Evolutionary conservation across 257 asterid genomes (phyloP).

Genomic region (Gentiana macrophylla): DNA sequence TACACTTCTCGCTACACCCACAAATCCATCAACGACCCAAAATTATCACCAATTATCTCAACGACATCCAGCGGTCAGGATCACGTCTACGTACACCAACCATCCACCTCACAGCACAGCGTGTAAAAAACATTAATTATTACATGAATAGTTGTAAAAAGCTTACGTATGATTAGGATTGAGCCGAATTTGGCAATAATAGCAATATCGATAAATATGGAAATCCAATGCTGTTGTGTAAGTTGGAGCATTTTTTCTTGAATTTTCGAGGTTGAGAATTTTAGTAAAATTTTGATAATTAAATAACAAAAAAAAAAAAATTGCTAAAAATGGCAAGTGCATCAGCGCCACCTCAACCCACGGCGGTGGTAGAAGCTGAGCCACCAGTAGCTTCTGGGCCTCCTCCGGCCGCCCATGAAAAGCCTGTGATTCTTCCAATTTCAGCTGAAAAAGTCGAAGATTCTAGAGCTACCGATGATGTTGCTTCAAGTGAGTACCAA

Average conservation of each 20-base stretch:
- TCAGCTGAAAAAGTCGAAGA: slow-evolving; percentile 15
- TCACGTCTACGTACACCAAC: too few relatives aligned
- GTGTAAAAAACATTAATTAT: too few relatives aligned
- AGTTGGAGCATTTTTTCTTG: slow-evolving; percentile 1
- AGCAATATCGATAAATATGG: too few relatives aligned
- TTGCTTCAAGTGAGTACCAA: slow-evolving; percentile 7
- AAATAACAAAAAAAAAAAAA: background rate
- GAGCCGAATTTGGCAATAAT: too few relatives aligned
- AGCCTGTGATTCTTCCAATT: slow-evolving; percentile 28
- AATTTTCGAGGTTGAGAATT: background rate
- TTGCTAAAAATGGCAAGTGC: slow-evolving; percentile 17
- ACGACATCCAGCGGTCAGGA: too few relatives aligned
- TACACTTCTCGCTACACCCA: too few relatives aligned
- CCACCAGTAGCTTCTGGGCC: slow-evolving; percentile 32
- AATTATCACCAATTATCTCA: too few relatives aligned
- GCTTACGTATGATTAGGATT: too few relatives aligned
- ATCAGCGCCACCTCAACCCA: slow-evolving; percentile 14
- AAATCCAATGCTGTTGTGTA: background rate
- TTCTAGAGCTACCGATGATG: slow-evolving; percentile 20
- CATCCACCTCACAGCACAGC: too few relatives aligned
- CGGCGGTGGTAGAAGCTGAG: slow-evolving; percentile 20
- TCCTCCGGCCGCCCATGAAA: slow-evolving; percentile 23
- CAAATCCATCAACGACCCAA: too few relatives aligned
- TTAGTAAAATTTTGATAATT: background rate
- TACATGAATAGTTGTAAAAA: too few relatives aligned